Evolutionary conservation across 208 protist genomes (phyloP), one percentile per base, ranked within the genome.

Genomic region (Leishmania mexicana): DNA sequence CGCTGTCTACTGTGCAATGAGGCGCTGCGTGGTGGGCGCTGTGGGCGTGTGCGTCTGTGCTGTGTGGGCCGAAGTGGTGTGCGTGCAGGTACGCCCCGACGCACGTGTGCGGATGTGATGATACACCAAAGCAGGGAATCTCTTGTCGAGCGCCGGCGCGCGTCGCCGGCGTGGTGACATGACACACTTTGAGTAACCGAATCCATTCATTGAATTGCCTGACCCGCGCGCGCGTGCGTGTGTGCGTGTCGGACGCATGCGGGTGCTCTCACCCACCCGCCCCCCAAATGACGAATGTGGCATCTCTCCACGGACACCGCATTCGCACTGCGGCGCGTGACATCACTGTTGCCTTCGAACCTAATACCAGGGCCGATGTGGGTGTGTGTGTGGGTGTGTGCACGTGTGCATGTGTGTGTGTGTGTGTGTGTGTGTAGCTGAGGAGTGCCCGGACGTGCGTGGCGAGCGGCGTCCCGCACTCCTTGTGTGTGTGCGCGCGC

Each of bases 101-200:
- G 64, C 64, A 64, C 53, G 62, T 15, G 49, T 45, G 62, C 40
- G 60, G 19, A n/a, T 40, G 45, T 87, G 76, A 81, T 83, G 72
- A 85, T 72, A 84, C 75, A 81, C 81, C 78, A 86, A 88, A 88
- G 85, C 77, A 86, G 82, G 79, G 78, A 84, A 82, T 81, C 84
- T 87, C 83, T 87, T 87, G 83, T 87, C 83, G 83, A 87, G 79
- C 80, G 78, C 57, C 64, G 74, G 74, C 78, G 72, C 74, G 62
- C 73, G 40, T 74, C 65, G 60, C 65, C 77, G 57, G 72, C 75
- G 80, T 83, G 83, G 83, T 84, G 80, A 87, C 83, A 87, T 87
- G 83, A 87, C 78, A 87, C 83, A 86, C 80, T 84, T 84, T 84
- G 80, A 75, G 75, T 84, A 80, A 80, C 72, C 42, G 51, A 35